Evolutionary conservation across 164 flowering plant genomes (phyloP).

Genomic region (Aristolochia contorta): DNA sequence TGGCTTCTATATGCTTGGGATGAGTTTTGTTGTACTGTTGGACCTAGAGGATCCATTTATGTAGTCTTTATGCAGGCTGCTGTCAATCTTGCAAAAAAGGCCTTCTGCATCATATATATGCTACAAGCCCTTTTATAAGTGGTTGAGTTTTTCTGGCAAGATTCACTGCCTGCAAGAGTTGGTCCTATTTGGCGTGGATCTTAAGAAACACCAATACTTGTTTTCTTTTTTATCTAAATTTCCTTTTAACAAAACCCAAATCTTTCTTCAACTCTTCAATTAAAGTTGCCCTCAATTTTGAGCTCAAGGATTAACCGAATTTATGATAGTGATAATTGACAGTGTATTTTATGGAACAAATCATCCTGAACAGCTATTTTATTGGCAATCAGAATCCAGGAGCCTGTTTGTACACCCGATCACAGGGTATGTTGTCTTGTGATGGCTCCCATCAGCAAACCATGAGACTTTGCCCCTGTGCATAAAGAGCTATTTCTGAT

Average conservation of each 20-base stretch:
- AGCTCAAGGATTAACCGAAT: neutral
- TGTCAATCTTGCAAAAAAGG: neutral
- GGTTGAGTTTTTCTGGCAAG: too few species aligned
- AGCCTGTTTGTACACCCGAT: conserved; percentile 69
- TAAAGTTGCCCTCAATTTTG: neutral
- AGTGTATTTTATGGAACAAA: neutral
- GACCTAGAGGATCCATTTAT: neutral
- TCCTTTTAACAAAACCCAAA: too few species aligned
- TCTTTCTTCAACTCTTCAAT: neutral
- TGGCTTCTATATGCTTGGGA: neutral
- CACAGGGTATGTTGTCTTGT: conserved; percentile 61
- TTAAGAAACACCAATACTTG: neutral
- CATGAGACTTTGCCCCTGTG: conserved; percentile 90
- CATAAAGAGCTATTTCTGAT: conserved; percentile 24
- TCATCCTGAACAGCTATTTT: neutral
- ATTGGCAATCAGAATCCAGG: conserved; percentile 61
- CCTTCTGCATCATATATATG: too few species aligned
- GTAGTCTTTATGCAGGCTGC: neutral
- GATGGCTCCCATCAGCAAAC: conserved; percentile 85
- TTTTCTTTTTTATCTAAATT: too few species aligned
- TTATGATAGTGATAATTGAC: neutral
- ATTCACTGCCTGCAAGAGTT: neutral
- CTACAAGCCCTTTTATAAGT: too few species aligned
- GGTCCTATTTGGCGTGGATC: neutral
- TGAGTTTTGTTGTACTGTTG: neutral